phyloP scores from a whole-genome alignment of 2,329 filamentous ascomycete genomes.

The Exophiala alcalophila region DNA sequence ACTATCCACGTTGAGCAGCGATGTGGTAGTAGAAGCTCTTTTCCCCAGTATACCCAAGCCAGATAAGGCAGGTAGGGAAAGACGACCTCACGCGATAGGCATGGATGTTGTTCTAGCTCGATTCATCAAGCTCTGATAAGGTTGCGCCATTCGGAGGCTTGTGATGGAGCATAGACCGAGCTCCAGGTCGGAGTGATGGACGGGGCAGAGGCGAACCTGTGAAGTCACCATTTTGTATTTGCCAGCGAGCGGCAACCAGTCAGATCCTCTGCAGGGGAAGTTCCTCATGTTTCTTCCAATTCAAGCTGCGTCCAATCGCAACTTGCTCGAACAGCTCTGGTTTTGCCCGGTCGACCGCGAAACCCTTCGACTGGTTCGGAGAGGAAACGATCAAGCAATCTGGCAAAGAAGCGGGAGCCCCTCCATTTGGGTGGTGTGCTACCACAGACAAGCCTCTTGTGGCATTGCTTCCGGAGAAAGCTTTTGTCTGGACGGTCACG shows the following conservation, averaged over 20 bases:
- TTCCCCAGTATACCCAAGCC: not conserved
- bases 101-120: not conserved
- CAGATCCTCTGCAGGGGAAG: no score
- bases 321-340: no score
- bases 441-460: constrained; percentile 7
- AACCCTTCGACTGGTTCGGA: no score
- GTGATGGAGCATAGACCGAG: not conserved
- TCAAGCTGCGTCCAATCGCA: no score
- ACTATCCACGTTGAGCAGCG: constrained; percentile 1
- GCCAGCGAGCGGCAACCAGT: no score
- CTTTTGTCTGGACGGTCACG: not conserved
- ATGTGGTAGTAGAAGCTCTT: not conserved
- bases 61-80: constrained; percentile 11
- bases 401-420: no score
- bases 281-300: no score
- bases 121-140: constrained; percentile 12
- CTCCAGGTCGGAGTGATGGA: no score
- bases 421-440: not conserved
- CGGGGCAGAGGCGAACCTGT: no score
- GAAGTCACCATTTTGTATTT: no score
- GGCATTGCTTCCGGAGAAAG: constrained; percentile 15
- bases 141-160: constrained; percentile 8
- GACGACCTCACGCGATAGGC: constrained; percentile 1
- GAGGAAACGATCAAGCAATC: no score
- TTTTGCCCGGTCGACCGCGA: no score